Conservation (phyloP, 2,329 filamentous ascomycete species). For the Fusarium sacchari region DNA sequence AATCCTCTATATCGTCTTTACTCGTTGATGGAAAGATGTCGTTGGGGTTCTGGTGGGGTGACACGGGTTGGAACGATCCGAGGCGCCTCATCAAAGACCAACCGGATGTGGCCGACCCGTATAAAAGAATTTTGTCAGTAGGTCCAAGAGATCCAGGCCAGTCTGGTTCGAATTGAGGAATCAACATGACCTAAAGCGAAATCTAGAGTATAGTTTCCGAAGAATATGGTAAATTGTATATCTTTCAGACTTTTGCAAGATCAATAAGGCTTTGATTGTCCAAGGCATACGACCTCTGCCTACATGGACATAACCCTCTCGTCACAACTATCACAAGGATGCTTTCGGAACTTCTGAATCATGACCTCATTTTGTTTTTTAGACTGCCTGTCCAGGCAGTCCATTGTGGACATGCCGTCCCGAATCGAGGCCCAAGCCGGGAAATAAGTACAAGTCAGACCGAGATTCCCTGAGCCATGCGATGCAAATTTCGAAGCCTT, state of each 20-base stretch:
- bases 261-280: not conserved
- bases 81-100: conserved; percentile 14
- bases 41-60: conserved; percentile 38
- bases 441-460: conserved; percentile 53
- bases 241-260: not conserved
- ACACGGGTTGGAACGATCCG: conserved; percentile 29
- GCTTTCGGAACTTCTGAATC: conserved; percentile 42
- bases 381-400: conserved; percentile 47
- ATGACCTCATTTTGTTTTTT: conserved; percentile 53
- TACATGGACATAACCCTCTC: not conserved
- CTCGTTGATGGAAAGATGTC: conserved; percentile 20
- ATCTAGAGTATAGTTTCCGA: not conserved
- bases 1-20: conserved; percentile 2
- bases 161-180: not conserved
- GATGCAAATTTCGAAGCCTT: conserved; percentile 51
- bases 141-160: not conserved
- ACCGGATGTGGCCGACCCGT: conserved; percentile 10
- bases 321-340: not conserved
- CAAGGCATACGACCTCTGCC: not conserved
- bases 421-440: conserved; percentile 51
- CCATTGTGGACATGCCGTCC: conserved; percentile 49
- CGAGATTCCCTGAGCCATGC: conserved; percentile 53
- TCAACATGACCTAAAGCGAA: not conserved
- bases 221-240: not conserved
- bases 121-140: not conserved